A percentile compares a stretch with the other conserved stretches of the same genome.
Evolutionary conservation across 768 basidiomycete genomes (phyloP).

Genomic region (Pleurotus tuoliensis): DNA sequence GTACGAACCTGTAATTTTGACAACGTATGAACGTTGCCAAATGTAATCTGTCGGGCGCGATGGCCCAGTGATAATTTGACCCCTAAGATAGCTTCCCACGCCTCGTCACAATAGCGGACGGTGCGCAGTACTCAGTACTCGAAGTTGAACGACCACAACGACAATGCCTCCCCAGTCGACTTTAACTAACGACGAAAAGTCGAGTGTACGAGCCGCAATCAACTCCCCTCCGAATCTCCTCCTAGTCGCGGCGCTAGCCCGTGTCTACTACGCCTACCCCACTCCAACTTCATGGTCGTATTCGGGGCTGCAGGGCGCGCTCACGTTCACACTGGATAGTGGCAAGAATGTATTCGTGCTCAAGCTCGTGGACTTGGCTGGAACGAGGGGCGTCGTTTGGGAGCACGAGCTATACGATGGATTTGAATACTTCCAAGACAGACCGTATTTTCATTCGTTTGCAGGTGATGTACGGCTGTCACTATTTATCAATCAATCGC

Average conservation of each 20-base stretch:
- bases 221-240: constrained; percentile 65
- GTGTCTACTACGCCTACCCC: constrained; percentile 89
- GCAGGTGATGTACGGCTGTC: constrained; percentile 77
- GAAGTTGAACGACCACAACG: not conserved
- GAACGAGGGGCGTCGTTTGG: constrained; percentile 89
- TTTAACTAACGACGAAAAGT: constrained; percentile 72
- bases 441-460: constrained; percentile 91
- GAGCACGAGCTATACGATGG: constrained; percentile 86
- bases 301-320: constrained; percentile 80
- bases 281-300: constrained; percentile 79
- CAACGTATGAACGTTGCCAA: too few species aligned
- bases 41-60: too few species aligned
- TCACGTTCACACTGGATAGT: constrained; percentile 68
- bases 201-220: constrained; percentile 64
- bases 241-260: constrained; percentile 71
- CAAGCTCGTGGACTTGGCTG: constrained; percentile 78
- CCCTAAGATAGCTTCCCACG: not conserved
- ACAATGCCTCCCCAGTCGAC: constrained; percentile 73
- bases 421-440: constrained; percentile 78
- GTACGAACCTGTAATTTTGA: too few species aligned
- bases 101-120: not conserved
- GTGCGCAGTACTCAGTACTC: not conserved
- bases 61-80: too few species aligned
- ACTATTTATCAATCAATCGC: too few species aligned
- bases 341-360: constrained; percentile 55